Conservation (phyloP, 1,139 yeast genomes). For the Saccharomycopsis crataegensis region DNA sequence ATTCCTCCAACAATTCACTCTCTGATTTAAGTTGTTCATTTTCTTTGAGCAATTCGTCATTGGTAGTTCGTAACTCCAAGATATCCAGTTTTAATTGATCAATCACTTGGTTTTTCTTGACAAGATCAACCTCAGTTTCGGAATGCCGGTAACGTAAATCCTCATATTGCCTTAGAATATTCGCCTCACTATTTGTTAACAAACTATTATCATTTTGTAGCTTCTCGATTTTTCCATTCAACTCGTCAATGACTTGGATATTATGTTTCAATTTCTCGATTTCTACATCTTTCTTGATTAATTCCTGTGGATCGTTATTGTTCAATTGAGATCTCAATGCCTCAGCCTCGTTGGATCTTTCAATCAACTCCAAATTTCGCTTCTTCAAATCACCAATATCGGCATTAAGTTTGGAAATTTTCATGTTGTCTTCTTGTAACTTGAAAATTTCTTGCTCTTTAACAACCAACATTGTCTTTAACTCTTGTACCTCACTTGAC, state of each 20-base stretch:
- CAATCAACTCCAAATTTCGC: slow-evolving; percentile 1
- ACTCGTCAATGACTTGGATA: slow-evolving; percentile 17
- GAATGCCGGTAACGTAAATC: slow-evolving; percentile 11
- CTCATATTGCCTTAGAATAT: neutral
- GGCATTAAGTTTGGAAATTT: neutral
- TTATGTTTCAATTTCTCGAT: slow-evolving; percentile 21
- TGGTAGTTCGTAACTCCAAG: slow-evolving; percentile 3
- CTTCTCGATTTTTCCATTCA: slow-evolving; percentile 3
- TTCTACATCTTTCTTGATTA: slow-evolving; percentile 19
- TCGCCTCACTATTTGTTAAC: neutral
- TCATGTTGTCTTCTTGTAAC: neutral
- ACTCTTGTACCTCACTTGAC: neutral
- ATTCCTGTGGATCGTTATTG: neutral
- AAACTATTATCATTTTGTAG: slow-evolving; percentile 1
- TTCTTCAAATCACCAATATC: slow-evolving; percentile 17
- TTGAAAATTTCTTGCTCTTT: slow-evolving; percentile 7
- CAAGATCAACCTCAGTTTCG: slow-evolving; percentile 1
- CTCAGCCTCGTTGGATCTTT: slow-evolving; percentile 5
- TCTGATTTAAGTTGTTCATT: slow-evolving; percentile 22
- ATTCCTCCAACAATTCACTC: slow-evolving; percentile 20
- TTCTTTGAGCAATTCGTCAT: slow-evolving; percentile 24
- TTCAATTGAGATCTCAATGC: neutral
- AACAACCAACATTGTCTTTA: neutral
- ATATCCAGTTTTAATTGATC: slow-evolving; percentile 10
- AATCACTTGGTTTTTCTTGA: slow-evolving; percentile 19